Evolutionary conservation across 2,329 filamentous ascomycete genomes (phyloP).

Genomic region (Fusarium palustre): DNA sequence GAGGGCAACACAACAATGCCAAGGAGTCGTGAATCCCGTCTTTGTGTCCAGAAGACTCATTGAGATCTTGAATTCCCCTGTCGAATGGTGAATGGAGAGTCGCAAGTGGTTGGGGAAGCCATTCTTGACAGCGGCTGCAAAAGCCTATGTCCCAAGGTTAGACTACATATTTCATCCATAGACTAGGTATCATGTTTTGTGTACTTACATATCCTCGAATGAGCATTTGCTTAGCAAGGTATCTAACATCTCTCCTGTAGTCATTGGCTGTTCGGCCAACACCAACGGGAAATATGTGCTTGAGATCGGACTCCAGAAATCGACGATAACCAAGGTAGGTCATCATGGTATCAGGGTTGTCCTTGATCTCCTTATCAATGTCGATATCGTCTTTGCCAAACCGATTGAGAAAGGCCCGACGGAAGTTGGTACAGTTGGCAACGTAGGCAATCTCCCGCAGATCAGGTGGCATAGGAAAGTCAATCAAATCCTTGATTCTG

Average conservation of each 20-base stretch:
- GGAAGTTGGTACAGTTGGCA: slow-evolving; percentile 49
- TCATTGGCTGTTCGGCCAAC: slow-evolving; percentile 33
- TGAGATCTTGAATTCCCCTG: slow-evolving; percentile 46
- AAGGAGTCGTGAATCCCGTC: slow-evolving; percentile 50
- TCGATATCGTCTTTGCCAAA: slow-evolving; percentile 44
- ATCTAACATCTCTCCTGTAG: slow-evolving; percentile 46
- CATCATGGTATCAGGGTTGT: slow-evolving; percentile 45
- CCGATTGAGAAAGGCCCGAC: slow-evolving; percentile 45
- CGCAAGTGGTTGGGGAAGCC: slow-evolving; percentile 46
- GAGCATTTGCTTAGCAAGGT: slow-evolving; percentile 50
- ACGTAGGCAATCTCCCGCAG: slow-evolving; percentile 57
- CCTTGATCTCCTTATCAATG: slow-evolving; percentile 47
- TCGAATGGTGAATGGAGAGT: slow-evolving; percentile 49
- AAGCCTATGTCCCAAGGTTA: slow-evolving; percentile 33
- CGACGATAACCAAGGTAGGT: slow-evolving; percentile 49
- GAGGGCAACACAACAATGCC: slow-evolving; percentile 45
- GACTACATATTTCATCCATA: not conserved
- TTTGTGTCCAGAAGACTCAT: slow-evolving; percentile 48
- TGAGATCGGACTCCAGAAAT: slow-evolving; percentile 49
- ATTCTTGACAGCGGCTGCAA: slow-evolving; percentile 46
- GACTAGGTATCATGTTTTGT: rapidly evolving
- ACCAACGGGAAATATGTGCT: slow-evolving; percentile 46
- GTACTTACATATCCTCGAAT: slow-evolving; percentile 46
- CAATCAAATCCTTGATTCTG: slow-evolving; percentile 58
- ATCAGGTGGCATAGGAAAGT: slow-evolving; percentile 54